Evolutionary conservation across 441 rosid species (phyloP).

Genomic region (Isatis lusitanica): DNA sequence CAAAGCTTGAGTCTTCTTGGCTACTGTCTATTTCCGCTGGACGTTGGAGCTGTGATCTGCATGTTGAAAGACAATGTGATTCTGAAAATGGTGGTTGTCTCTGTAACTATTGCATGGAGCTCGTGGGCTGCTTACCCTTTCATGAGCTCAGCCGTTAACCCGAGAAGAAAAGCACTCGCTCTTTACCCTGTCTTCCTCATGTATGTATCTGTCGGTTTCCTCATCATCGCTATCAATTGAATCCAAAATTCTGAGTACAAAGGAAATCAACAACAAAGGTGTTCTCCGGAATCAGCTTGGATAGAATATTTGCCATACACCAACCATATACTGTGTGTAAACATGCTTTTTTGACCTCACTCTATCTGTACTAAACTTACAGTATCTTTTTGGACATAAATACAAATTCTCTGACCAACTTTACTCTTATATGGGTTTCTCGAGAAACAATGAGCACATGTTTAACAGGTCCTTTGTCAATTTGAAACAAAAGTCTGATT

Average conservation of each 20-base stretch:
- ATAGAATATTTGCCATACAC: neutral
- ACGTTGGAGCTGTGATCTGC: conserved; percentile 81
- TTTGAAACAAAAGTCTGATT: too few species aligned
- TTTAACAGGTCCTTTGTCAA: too few species aligned
- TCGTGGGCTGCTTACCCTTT: conserved; percentile 99
- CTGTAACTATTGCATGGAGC: conserved; percentile 91
- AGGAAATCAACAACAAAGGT: too few species aligned
- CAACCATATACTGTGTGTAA: conserved; percentile 13
- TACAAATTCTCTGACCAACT: neutral
- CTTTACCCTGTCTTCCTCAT: conserved; percentile 91
- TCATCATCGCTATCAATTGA: conserved; percentile 85
- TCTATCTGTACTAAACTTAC: neutral
- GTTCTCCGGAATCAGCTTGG: neutral
- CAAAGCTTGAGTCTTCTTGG: conserved; percentile 90
- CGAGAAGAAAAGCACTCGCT: conserved; percentile 86
- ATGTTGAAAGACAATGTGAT: conserved; percentile 81
- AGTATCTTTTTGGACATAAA: neutral
- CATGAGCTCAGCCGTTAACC: conserved; percentile 93
- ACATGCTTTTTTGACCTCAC: neutral
- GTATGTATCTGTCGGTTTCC: conserved; percentile 93
- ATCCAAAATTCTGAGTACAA: neutral
- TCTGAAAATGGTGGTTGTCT: conserved; percentile 71
- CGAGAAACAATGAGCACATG: too few species aligned
- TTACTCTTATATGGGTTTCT: neutral
- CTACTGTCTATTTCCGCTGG: conserved; percentile 92